Base-by-base conservation (phyloP, 2,329 filamentous ascomycete genomes). In the Ceratocystis cubensis region DNA sequence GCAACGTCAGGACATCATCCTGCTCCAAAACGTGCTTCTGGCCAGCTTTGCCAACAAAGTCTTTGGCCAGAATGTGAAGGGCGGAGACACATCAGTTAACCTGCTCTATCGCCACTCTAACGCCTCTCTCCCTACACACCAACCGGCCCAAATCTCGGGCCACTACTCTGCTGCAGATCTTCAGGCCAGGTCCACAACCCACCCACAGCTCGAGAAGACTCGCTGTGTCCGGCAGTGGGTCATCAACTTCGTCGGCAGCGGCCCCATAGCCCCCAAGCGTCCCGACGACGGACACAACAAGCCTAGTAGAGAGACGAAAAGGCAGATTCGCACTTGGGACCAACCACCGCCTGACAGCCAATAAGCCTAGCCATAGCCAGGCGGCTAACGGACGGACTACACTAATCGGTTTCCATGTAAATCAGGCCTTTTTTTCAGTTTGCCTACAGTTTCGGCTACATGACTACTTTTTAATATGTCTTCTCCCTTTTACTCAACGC, bases 1-100 rank as follows among this genome's bases (percentile, higher is more conserved):
- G 41, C 80, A 86, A 59, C 77, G 84, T 0, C 87, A 88, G 71
- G 91, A 97, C 72, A 83, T 96, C 1, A 79, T 97, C 4, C 79
- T 96, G 15, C 73, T 96, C 68, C 85, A 86, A 66, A 91, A 93
- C 71, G 85, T 96, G 5, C 91, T 88, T 0, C 78, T 97, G 64
- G 84, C 84, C 64, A 84, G 84, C 3, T 97, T 93, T 73, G 82
- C 82, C 64, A 83, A 84, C 61, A 86, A 83, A 71, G 92, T 96
- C 0, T 91, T 94, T 71, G 92, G 93, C 0, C 88, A 95, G 74
- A 94, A 88, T 72, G 76, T 96, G n/a, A 83, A 82, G 69, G 84
- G 84, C 6, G 81, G 88, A 71, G 69, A 64, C 20, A 92, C 89
- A 3, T 84, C 81, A 69, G 77, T 93, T 30, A 81, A 86, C 69